These are phyloP conservation scores for Hymenoscyphus occultus DNA, from an alignment of 2,329 filamentous ascomycete genomes.

Conservation along the genomic window DNA sequence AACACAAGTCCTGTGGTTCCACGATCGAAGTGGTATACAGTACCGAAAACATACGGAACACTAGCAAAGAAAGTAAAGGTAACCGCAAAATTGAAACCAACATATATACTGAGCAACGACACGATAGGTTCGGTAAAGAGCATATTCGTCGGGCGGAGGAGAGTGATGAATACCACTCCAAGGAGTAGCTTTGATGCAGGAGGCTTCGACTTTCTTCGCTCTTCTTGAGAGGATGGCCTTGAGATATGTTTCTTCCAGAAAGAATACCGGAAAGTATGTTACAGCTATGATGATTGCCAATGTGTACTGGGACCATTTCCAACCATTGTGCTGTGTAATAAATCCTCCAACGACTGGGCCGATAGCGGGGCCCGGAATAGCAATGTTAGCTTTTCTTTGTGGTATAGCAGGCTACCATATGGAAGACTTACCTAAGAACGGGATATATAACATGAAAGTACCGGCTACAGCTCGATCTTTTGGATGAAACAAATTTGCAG, in stretches of 20 bases:
- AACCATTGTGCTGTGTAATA: slow-evolving; percentile 20
- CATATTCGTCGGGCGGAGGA: slow-evolving; percentile 49
- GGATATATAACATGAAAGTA: slow-evolving; percentile 17
- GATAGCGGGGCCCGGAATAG: slow-evolving; percentile 11
- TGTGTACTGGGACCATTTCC: slow-evolving; percentile 23
- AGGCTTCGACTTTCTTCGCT: slow-evolving; percentile 6
- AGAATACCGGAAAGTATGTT: slow-evolving; percentile 14
- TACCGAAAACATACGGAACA: slow-evolving; percentile 47
- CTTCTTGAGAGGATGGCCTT: background rate
- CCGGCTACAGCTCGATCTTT: slow-evolving; percentile 13
- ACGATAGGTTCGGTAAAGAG: slow-evolving; percentile 62
- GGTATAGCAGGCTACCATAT: background rate
- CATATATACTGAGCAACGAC: slow-evolving; percentile 50
- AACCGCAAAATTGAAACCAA: slow-evolving; percentile 49
- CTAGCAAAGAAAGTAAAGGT: slow-evolving; percentile 52
- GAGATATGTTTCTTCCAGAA: slow-evolving; percentile 11
- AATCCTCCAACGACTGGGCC: slow-evolving; percentile 26
- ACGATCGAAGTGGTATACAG: slow-evolving; percentile 42
- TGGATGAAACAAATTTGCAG: slow-evolving; percentile 21
- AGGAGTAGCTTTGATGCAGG: slow-evolving; percentile 12
- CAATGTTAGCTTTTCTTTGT: background rate
- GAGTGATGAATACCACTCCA: slow-evolving; percentile 18
- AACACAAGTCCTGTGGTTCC: slow-evolving; percentile 27
- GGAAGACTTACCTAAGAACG: slow-evolving; percentile 20
- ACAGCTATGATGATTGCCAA: slow-evolving; percentile 16